Base-by-base conservation (phyloP, 2,329 filamentous ascomycete genomes). In the Colletotrichum chrysophilum region DNA sequence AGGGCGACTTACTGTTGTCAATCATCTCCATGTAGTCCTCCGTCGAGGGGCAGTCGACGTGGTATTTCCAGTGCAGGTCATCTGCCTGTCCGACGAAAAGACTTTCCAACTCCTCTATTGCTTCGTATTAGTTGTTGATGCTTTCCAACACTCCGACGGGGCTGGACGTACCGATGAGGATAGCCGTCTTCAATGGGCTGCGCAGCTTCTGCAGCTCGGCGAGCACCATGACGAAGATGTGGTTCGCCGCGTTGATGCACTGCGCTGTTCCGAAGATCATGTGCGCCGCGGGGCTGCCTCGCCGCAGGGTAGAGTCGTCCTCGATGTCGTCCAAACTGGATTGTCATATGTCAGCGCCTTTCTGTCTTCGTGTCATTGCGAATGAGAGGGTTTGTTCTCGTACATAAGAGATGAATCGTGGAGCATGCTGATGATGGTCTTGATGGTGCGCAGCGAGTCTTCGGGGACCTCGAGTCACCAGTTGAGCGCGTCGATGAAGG, bases 21-120 rank as follows among this genome's bases (percentile, higher is more conserved):
- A 71, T 95, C 95, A 98, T 97, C 83, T 97, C 94, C 21, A 97
- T 90, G 85, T 97, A 97, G 84, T 97, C 95, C 78, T 95, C 94
- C 84, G 96, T 95, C 64, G 91, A 94, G 13, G 95, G 95, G 84
- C 94, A 96, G 14, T 93, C 96, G 74, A 96, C 87, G 24, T 93
- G 95, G 85, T 97, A 94, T 70, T 94, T 90, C 95, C 95, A 98
- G 87, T 94, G 96, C 32, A 98, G 89, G 80, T 98, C 95, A 94
- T 97, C 96, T 77, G 95, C 95, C 84, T 98, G 95, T 18, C 95
- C 95, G 30, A 94, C 89, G 84, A 97, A 95, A 62, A 98, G 91
- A 82, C 96, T 95, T 30, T 67, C 30, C 8, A 71, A 16, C 13
- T 71, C 43, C 43, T 52, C 43, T 81, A 94, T 95, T 75, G 89